Conservation (phyloP, 208 protist species). For the Trypanosoma caninum region DNA sequence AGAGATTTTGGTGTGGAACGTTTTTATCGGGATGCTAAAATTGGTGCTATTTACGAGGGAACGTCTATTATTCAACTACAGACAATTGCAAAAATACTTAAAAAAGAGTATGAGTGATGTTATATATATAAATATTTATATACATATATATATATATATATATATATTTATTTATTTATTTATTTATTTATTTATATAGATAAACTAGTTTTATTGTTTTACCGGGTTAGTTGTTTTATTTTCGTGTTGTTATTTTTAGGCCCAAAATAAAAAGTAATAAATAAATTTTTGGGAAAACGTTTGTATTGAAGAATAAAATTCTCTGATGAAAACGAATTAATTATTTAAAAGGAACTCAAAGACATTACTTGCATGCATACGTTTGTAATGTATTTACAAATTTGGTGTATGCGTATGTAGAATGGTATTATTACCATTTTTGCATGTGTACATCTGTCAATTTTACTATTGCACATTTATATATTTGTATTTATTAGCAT, state of each 20-base stretch:
- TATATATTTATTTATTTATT: constrained; percentile 14
- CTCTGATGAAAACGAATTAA: background rate
- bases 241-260: constrained; percentile 8
- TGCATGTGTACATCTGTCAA: no score
- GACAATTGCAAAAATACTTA: constrained; percentile 92
- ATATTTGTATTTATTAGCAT: no score
- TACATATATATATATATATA: constrained; percentile 2
- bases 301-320: background rate
- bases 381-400: no score
- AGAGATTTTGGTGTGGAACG: constrained; percentile 94
- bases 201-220: constrained; percentile 8
- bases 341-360: no score
- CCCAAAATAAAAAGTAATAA: background rate
- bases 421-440: no score
- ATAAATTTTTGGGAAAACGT: background rate
- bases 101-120: constrained; percentile 42
- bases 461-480: no score
- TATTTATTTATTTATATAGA: constrained; percentile 12
- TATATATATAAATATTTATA: constrained; percentile 8
- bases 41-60: constrained; percentile 93
- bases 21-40: constrained; percentile 93
- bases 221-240: constrained; percentile 5
- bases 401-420: no score
- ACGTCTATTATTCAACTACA: constrained; percentile 96
- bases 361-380: no score